Evolutionary conservation across 495 filamentous ascomycete species (phyloP).

Genomic region (Extremus antarcticus): DNA sequence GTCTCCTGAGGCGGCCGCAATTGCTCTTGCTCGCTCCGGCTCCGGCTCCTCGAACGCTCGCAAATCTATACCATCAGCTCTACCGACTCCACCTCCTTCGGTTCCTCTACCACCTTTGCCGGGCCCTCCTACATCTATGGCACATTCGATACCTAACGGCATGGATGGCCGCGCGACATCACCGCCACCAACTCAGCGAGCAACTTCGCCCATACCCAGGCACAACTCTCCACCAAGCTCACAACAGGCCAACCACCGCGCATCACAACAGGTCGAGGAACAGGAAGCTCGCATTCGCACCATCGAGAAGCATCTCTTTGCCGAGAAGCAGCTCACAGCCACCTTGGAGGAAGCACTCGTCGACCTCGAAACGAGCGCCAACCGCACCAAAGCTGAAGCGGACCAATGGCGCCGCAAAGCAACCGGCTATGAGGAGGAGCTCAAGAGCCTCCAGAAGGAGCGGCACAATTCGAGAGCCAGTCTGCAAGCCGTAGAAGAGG

Average conservation of each 20-base stretch:
- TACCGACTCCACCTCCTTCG: conserved; percentile 80
- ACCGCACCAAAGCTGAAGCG: conserved; percentile 72
- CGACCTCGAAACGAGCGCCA: conserved; percentile 78
- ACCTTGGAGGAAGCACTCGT: conserved; percentile 91
- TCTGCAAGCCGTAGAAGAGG: conserved; percentile 88
- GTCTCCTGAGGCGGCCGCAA: conserved; percentile 31
- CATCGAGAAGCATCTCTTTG: conserved; percentile 91
- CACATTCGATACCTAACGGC: conserved; percentile 36
- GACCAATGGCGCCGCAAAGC: conserved; percentile 85
- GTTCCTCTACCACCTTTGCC: conserved; percentile 87
- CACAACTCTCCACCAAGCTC: conserved; percentile 35
- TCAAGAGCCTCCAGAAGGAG: conserved; percentile 60
- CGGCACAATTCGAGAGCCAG: conserved; percentile 63
- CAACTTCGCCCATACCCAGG: conserved; percentile 32
- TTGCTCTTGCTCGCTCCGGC: conserved; percentile 57
- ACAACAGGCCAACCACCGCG: conserved; percentile 49
- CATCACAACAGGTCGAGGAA: conserved; percentile 71
- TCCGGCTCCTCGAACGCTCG: conserved; percentile 61
- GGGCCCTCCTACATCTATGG: conserved; percentile 31
- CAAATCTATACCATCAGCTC: conserved; percentile 74
- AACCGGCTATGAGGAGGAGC: conserved; percentile 63
- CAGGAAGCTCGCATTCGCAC: conserved; percentile 89
- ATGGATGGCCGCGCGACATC: conserved; percentile 14
- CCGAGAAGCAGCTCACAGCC: conserved; percentile 90
- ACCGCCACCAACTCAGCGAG: conserved; percentile 23